Percentiles rank a stretch among this genome's conserved stretches.
phyloP scores from a whole-genome alignment of 768 basidiomycete genomes.

The Tricholoma furcatifolium region DNA sequence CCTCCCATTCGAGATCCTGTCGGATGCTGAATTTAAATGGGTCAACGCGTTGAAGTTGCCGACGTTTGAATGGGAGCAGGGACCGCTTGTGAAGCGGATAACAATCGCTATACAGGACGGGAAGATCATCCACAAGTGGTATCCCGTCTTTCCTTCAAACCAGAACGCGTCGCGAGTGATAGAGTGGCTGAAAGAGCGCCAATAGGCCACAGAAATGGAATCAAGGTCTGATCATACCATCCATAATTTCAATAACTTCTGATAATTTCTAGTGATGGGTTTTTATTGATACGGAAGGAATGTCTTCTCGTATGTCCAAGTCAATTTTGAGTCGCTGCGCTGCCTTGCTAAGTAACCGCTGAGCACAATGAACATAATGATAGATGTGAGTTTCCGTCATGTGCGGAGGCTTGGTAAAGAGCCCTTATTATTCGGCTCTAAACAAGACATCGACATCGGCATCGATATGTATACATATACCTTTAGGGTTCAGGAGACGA shows the following conservation, averaged over 20 bases:
- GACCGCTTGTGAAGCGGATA: slow-evolving; percentile 16
- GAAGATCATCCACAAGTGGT: slow-evolving; percentile 18
- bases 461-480: not conserved
- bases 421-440: too few species aligned
- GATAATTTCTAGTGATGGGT: not conserved
- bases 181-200: slow-evolving; percentile 17
- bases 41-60: slow-evolving; percentile 14
- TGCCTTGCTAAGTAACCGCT: too few species aligned
- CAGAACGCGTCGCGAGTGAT: slow-evolving; percentile 18
- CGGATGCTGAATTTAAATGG: slow-evolving; percentile 19
- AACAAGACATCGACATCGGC: not conserved
- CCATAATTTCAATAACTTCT: not conserved
- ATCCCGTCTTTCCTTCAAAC: slow-evolving; percentile 20
- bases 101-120: slow-evolving; percentile 17
- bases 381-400: not conserved
- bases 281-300: too few species aligned
- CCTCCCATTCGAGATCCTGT: slow-evolving; percentile 19
- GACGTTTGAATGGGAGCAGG: slow-evolving; percentile 20
- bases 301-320: too few species aligned
- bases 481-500: not conserved
- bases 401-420: not conserved
- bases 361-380: too few species aligned
- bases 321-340: too few species aligned
- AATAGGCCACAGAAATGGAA: not conserved
- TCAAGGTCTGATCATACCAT: not conserved